phyloP scores from a whole-genome alignment of 2,329 filamentous ascomycete genomes.

The Teratosphaeria gauchensis region DNA sequence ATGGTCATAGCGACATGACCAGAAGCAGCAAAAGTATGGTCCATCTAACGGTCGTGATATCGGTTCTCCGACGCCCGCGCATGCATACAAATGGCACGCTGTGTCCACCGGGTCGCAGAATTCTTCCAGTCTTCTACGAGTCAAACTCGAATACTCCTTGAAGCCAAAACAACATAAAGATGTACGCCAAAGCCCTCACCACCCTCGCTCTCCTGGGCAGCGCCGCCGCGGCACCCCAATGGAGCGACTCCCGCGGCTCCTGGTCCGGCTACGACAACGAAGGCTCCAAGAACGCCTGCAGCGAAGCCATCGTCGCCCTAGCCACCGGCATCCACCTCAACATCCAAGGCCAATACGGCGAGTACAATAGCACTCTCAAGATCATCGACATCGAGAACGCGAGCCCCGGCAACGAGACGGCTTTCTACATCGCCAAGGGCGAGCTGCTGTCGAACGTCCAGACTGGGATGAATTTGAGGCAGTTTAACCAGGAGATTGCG shows the following conservation, averaged over 20 bases:
- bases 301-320: constrained; percentile 7
- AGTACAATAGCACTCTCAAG: constrained; percentile 13
- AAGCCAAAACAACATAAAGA: not conserved
- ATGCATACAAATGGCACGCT: not conserved
- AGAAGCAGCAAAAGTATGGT: not conserved
- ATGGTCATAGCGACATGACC: not conserved
- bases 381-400: constrained; percentile 9
- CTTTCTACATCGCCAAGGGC: constrained; percentile 12
- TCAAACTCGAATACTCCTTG: not conserved
- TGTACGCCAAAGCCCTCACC: not conserved
- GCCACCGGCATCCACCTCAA: constrained; percentile 18
- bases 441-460: constrained; percentile 9
- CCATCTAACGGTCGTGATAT: not conserved
- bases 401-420: constrained; percentile 1
- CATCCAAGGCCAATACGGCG: constrained; percentile 14
- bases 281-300: not conserved
- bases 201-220: not conserved
- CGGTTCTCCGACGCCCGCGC: not conserved
- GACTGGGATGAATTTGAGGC: constrained; percentile 12
- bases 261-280: not conserved
- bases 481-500: constrained; percentile 14
- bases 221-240: not conserved
- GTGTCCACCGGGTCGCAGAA: not conserved
- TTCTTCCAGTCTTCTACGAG: not conserved
- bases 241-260: not conserved